Base-by-base conservation (phyloP, 495 filamentous ascomycete species). In the Penicillium antarcticum region DNA sequence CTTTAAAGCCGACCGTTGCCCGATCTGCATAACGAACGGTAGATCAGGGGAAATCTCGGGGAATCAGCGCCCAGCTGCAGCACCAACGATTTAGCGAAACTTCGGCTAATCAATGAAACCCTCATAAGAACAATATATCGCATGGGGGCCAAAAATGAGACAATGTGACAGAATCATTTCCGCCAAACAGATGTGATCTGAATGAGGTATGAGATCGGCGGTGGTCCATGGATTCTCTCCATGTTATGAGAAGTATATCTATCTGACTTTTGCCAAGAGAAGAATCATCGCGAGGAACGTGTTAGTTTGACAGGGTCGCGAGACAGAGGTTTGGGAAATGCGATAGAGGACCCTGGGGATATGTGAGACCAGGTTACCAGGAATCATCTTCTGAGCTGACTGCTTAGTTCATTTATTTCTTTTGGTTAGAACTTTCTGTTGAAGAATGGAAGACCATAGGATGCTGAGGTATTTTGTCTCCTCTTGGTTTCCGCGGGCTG, bases 21-120 rank as follows among this genome's bases (percentile, higher is more conserved):
- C 13, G 32, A 39, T 48, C 23, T 18, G 34, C 2, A n/a, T 29
- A 3, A 9, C 34, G 33, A n/a, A n/a, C 14, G 16, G 45, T 38
- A 26, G 34, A 48, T 48, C 45, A 36, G 45, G 45, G 19, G 18
- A 39, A 39, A 39, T 36, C 26, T 48, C 45, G 45, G 45, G 34
- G 19, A 48, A 48, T 47, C 16, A 7, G 3, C 21, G 45, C 19
- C 17, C 32, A 31, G 13, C 17, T 21, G 43, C 43, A 33, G 17
- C 17, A 19, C 31, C 14, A 35, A 11, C 29, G 31, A 13, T 45
- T 36, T 45, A 31, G 43, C 31, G 34, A 45, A 45, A 45, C 42
- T 12, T 35, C 31, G 43, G 18, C 8, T 8, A 21, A 11, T 37
- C 8, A 34, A 47, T 13, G 14, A 9, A 19, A 19, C 2, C 21